phyloP scores from a whole-genome alignment of 257 asterid genomes.

The Capsicum rhomboideum region DNA sequence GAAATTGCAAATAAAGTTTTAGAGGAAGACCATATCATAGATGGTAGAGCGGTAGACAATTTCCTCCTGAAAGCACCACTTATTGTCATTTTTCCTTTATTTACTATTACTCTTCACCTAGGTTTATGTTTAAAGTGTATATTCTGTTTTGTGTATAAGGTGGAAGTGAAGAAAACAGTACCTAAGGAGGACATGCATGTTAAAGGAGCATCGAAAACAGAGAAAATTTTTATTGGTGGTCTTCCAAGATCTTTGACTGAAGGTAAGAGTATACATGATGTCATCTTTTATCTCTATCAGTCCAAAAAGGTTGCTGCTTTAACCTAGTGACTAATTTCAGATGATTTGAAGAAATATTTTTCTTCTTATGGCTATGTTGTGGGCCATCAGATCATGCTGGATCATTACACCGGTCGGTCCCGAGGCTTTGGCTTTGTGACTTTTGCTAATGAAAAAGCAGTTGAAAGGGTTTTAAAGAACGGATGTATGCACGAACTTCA shows the following conservation, averaged over 20 bases:
- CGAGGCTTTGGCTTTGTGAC: conserved; percentile 92
- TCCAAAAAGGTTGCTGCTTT: not conserved
- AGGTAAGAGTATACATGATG: conserved; percentile 33
- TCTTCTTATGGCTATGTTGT: conserved; percentile 70
- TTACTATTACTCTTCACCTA: not conserved
- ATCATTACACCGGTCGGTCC: conserved; percentile 67
- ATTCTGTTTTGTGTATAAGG: conserved; percentile 36
- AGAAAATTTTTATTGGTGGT: conserved; percentile 91
- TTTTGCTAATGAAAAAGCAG: conserved; percentile 82
- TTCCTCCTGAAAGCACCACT: not conserved
- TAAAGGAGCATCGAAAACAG: conserved; percentile 64
- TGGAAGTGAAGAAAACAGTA: conserved; percentile 88
- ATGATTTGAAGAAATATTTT: conserved; percentile 76
- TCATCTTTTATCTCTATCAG: not conserved
- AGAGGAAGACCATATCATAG: conserved; percentile 73
- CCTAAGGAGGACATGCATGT: conserved; percentile 73
- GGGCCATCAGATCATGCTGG: conserved; percentile 86
- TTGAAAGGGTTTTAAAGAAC: conserved; percentile 69
- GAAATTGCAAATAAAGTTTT: conserved; percentile 77
- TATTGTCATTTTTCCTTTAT: not conserved
- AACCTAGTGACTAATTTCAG: conserved; percentile 21
- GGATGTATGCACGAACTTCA: conserved; percentile 89
- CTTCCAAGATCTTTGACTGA: conserved; percentile 66
- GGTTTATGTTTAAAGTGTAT: not conserved
- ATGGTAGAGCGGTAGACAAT: conserved; percentile 70